Base-by-base conservation (phyloP, 83 land plant species). In the Picea abies region DNA sequence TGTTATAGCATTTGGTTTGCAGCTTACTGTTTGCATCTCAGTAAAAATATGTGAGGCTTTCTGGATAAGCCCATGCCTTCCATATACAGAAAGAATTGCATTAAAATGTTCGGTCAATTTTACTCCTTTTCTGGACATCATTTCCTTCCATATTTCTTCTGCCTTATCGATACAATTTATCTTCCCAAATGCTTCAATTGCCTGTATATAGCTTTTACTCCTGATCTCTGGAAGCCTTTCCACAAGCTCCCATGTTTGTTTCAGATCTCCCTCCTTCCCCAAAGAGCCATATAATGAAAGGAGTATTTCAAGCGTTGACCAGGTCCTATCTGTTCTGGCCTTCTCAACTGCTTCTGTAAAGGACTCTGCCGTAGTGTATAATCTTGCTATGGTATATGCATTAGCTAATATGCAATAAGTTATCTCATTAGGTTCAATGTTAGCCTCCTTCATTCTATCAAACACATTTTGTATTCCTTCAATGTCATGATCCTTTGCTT, bases 161-260 rank as follows among this genome's bases (percentile, higher is more conserved):
- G 92, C 92, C 79, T 89, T 85, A 78, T 19, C 78, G 9, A 91
- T 71, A 39, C 81, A 52, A 3, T 89, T 89, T 39, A 83, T 70
- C 78, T 90, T 88, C 22, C 93, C 93, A 86, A 91, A 88, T 35
- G 95, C 88, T 87, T 93, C 93, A 80, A 93, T 85, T 72, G 87
- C 92, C 19, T 87, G 80, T 11, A 93, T 23, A 60, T 64, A 91
- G 82, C 93, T 89, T 88, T 93, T 91, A 37, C 85, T 35, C 75
- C 88, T 83, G 32, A 91, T 86, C 66, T 86, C 60, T 75, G 91
- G 90, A 49, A 86, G 82, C 2, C 66, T 73, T 80, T 82, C 49
- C 4, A 93, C 35, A 26, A 26, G 61, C 20, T 78, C 52, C 95
- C 95, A 93, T 35, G 86, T 88, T 68, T 70, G 73, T 49, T 89